Evolutionary conservation across 2,329 filamentous ascomycete species (phyloP).

Genomic region (Ambrosiella xylebori): DNA sequence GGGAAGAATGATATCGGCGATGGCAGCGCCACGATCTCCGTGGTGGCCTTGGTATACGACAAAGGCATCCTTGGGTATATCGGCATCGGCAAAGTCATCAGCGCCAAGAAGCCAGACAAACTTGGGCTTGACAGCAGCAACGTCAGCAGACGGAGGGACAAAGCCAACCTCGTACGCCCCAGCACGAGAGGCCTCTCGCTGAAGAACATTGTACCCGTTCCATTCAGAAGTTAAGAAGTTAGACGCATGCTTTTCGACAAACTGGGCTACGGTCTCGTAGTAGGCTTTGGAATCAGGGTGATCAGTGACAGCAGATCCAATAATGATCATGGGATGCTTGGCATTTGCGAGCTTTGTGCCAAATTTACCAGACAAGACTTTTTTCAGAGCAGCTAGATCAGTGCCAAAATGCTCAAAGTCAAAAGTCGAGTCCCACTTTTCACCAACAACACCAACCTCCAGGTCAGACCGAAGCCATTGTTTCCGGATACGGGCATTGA

Average conservation of each 20-base stretch:
- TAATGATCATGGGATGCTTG: conserved; percentile 89
- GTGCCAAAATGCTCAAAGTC: conserved; percentile 81
- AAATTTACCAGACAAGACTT: conserved; percentile 68
- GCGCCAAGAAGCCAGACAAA: conserved; percentile 94
- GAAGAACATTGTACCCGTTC: conserved; percentile 95
- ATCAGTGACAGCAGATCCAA: conserved; percentile 83
- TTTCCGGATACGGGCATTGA: conserved; percentile 94
- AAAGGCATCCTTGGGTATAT: conserved; percentile 91
- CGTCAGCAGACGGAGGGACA: conserved; percentile 62
- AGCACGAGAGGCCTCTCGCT: conserved; percentile 78
- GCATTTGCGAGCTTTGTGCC: conserved; percentile 81
- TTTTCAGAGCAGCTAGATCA: conserved; percentile 66
- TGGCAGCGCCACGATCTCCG: conserved; percentile 79
- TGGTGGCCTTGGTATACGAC: conserved; percentile 97
- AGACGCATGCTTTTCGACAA: conserved; percentile 81
- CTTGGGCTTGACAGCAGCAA: conserved; percentile 76
- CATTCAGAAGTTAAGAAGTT: conserved; percentile 82
- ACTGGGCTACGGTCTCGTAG: conserved; percentile 76
- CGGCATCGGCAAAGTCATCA: conserved; percentile 69
- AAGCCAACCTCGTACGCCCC: conserved; percentile 95
- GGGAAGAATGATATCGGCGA: conserved; percentile 85
- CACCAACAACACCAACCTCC: conserved; percentile 78
- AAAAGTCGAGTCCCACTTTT: conserved; percentile 85
- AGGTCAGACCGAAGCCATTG: conserved; percentile 94
- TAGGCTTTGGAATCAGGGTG: conserved; percentile 82